These are phyloP conservation scores for Gnomoniopsis sp. DNA, from an alignment of 2,329 filamentous ascomycete species.

Conservation along the genomic window DNA sequence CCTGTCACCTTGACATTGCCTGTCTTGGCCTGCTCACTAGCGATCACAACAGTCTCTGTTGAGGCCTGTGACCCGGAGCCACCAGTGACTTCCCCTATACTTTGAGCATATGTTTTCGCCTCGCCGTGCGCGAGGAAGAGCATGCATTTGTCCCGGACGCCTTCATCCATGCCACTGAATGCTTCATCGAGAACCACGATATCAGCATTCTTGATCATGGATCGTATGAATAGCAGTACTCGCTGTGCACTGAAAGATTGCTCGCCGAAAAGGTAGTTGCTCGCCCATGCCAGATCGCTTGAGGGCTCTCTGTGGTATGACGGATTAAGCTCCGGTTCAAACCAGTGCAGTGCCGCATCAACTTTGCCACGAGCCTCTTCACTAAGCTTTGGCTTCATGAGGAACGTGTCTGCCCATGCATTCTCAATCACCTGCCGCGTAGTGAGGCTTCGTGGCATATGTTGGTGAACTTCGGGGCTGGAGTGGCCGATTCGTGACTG, in stretches of 20 bases:
- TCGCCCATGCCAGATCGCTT: slow-evolving; percentile 58
- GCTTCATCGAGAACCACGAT: slow-evolving; percentile 85
- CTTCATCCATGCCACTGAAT: slow-evolving; percentile 80
- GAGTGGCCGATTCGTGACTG: slow-evolving; percentile 89
- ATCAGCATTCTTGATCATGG: slow-evolving; percentile 75
- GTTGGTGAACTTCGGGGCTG: slow-evolving; percentile 88
- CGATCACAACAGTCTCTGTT: slow-evolving; percentile 35
- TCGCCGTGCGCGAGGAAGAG: slow-evolving; percentile 71
- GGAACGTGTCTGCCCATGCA: slow-evolving; percentile 87
- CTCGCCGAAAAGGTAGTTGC: slow-evolving; percentile 65
- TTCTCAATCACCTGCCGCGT: slow-evolving; percentile 75
- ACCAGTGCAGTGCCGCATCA: slow-evolving; percentile 70
- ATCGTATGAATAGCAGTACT: slow-evolving; percentile 78
- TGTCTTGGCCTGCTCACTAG: slow-evolving; percentile 42
- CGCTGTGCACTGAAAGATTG: slow-evolving; percentile 80
- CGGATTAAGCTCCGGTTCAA: slow-evolving; percentile 73
- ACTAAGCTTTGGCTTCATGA: slow-evolving; percentile 64
- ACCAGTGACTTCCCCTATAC: background rate
- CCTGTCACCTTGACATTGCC: slow-evolving; percentile 55
- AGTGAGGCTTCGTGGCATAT: slow-evolving; percentile 77
- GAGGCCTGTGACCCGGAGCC: background rate
- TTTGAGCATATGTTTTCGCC: slow-evolving; percentile 37
- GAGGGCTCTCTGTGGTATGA: slow-evolving; percentile 20
- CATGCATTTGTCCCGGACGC: slow-evolving; percentile 81
- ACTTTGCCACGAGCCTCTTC: slow-evolving; percentile 55